Percentiles rank a stretch among this genome's conserved stretches.
These are phyloP conservation scores for Agarophyton chilense DNA, from an alignment of 23 red algal species.

Conservation along the genomic window DNA sequence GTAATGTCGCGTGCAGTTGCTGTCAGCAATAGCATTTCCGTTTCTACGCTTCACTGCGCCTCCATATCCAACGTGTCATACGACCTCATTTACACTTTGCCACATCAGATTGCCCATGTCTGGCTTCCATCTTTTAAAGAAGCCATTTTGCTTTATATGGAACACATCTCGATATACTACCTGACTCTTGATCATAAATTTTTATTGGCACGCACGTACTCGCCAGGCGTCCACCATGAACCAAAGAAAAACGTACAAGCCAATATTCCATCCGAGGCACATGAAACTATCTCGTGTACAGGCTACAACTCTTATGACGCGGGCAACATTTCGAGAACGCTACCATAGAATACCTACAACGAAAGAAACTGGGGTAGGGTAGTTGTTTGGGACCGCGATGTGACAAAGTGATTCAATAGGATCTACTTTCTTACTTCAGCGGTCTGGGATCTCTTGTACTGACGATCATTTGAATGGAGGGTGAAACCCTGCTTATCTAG, in stretches of 20 bases:
- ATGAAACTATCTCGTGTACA: not conserved
- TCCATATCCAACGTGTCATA: conserved; percentile 72
- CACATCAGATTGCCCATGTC: conserved; percentile 37
- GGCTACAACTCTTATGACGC: conserved; percentile 91
- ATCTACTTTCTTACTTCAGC: no score
- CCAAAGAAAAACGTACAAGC: conserved; percentile 75
- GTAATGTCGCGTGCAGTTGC: conserved; percentile 74
- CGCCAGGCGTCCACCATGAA: conserved; percentile 39
- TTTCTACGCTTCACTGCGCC: conserved; percentile 46
- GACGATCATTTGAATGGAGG: no score
- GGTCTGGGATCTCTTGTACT: no score
- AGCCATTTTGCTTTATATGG: conserved; percentile 28
- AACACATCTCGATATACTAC: conserved; percentile 93
- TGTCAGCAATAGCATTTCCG: conserved; percentile 62
- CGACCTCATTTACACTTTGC: conserved; percentile 91
- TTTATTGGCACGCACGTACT: conserved; percentile 55
- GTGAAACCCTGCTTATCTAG: no score
- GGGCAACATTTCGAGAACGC: conserved; percentile 59
- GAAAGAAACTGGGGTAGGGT: no score
- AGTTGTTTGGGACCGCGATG: no score
- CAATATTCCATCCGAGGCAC: conserved; percentile 66
- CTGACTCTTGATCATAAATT: conserved; percentile 80
- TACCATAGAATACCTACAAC: no score
- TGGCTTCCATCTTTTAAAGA: conserved; percentile 56
- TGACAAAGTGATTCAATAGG: no score